A percentile compares a stretch with the other conserved stretches of the same genome.
Conservation (phyloP, 2,329 filamentous ascomycete genomes). For the Lecanicillium sp. region DNA sequence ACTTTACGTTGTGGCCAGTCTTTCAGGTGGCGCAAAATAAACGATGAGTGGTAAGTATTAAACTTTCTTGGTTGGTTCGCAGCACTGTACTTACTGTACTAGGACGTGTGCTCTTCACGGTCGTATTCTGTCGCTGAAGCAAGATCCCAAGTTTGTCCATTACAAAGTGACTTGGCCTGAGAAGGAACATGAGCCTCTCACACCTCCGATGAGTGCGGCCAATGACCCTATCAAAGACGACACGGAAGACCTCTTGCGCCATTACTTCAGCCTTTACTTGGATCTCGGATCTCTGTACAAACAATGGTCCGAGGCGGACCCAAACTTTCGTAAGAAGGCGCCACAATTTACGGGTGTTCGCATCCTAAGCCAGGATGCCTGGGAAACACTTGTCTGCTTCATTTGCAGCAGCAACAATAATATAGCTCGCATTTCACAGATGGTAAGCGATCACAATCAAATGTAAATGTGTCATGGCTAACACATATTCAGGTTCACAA, state of each 20-base stretch:
- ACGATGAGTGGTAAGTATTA: conserved; percentile 65
- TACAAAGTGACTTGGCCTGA: conserved; percentile 63
- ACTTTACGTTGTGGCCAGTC: conserved; percentile 92
- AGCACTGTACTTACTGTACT: too few relatives aligned
- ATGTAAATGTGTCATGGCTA: not conserved
- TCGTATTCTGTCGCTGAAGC: conserved; percentile 74
- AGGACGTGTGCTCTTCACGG: conserved; percentile 80
- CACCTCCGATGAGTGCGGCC: conserved; percentile 4
- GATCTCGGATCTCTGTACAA: conserved; percentile 70
- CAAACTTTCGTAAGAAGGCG: conserved; percentile 83
- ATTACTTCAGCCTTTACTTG: conserved; percentile 83
- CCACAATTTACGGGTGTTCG: conserved; percentile 83
- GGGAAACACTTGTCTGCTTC: conserved; percentile 89
- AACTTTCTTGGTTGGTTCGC: too few relatives aligned
- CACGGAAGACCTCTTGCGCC: conserved; percentile 62
- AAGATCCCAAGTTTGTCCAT: conserved; percentile 70
- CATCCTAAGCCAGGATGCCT: conserved; percentile 88
- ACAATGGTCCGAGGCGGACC: conserved; percentile 77
- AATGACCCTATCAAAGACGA: conserved; percentile 45
- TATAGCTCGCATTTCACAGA: conserved; percentile 87
- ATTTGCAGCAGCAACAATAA: conserved; percentile 99
- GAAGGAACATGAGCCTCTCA: conserved; percentile 9
- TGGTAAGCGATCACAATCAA: conserved; percentile 45
- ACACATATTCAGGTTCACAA: conserved; percentile 59
- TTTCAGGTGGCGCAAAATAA: conserved; percentile 86